A percentile compares a stretch with the other conserved stretches of the same genome.
These are phyloP conservation scores for Cyclotella kingstonii DNA, from an alignment of 108 stramenopile genomes.

Conservation along the genomic window DNA sequence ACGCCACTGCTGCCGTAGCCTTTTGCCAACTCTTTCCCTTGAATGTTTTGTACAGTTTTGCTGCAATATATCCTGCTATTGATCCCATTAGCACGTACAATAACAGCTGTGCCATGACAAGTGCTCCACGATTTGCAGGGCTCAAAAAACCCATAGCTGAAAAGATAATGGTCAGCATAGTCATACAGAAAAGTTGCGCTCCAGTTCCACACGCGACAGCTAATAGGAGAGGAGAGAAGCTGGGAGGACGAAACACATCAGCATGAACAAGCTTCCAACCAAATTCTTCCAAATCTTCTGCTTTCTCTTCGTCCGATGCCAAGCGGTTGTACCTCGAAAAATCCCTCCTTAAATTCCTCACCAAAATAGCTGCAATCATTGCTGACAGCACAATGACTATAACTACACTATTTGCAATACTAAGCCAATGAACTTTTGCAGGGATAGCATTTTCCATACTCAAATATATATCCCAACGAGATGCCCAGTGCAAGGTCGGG, in stretches of 20 bases:
- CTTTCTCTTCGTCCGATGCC: constrained; percentile 93
- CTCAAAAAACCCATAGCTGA: constrained; percentile 93
- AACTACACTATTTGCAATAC: constrained; percentile 89
- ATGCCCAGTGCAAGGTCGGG: constrained; percentile 86
- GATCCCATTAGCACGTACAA: constrained; percentile 95
- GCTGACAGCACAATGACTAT: constrained; percentile 92
- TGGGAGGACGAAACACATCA: constrained; percentile 95
- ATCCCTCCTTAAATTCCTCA: constrained; percentile 88
- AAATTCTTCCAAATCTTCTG: constrained; percentile 94
- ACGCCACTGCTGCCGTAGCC: constrained; percentile 86
- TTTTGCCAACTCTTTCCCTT: constrained; percentile 94
- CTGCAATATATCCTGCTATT: constrained; percentile 90
- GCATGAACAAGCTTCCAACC: constrained; percentile 99
- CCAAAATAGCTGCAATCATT: constrained; percentile 94
- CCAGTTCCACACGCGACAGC: constrained; percentile 91
- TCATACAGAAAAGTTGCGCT: constrained; percentile 86
- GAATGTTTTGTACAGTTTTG: constrained; percentile 97
- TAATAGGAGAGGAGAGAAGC: constrained; percentile 81
- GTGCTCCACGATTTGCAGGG: constrained; percentile 94
- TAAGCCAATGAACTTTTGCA: constrained; percentile 93
- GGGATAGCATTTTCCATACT: constrained; percentile 92
- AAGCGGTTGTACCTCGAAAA: constrained; percentile 85
- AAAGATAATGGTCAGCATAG: constrained; percentile 88
- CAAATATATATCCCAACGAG: constrained; percentile 97
- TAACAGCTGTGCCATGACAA: constrained; percentile 95